phyloP scores from a whole-genome alignment of 257 asterid genomes.

The Plantago major region DNA sequence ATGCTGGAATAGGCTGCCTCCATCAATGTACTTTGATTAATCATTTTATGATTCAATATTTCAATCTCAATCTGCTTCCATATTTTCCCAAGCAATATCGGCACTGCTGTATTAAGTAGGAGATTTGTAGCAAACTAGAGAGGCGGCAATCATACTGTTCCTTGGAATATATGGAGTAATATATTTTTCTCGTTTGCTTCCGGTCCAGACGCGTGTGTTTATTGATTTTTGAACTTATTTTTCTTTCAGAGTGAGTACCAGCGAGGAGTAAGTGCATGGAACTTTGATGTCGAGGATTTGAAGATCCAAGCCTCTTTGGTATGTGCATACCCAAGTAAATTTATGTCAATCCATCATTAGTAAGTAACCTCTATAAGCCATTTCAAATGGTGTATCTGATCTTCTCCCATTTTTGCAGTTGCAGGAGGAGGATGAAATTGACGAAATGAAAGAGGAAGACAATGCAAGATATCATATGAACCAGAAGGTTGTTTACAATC shows the following conservation, averaged over 20 bases:
- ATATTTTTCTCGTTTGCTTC: not conserved
- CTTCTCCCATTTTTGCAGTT: slow-evolving; percentile 49
- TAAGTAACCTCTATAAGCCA: slow-evolving; percentile 3
- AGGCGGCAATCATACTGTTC: not conserved
- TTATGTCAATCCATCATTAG: slow-evolving; percentile 4
- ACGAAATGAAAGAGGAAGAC: slow-evolving; percentile 67
- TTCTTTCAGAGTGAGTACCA: slow-evolving; percentile 84
- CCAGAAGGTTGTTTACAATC: slow-evolving; percentile 41
- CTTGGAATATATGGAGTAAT: slow-evolving; percentile 1
- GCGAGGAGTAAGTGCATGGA: slow-evolving; percentile 99
- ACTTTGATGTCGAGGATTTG: slow-evolving; percentile 92
- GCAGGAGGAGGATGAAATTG: slow-evolving; percentile 75
- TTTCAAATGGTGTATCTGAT: slow-evolving; percentile 17
- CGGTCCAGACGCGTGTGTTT: not conserved
- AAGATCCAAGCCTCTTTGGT: slow-evolving; percentile 94
- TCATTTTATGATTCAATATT: no score
- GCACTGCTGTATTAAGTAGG: slow-evolving; percentile 2
- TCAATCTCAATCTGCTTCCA: no score
- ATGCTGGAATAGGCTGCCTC: no score
- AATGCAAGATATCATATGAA: slow-evolving; percentile 33
- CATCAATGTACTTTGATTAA: no score
- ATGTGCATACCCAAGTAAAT: slow-evolving; percentile 23
- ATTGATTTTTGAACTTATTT: slow-evolving; percentile 20
- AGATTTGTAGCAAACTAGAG: slow-evolving; percentile 6
- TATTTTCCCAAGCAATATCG: no score